Conservation (phyloP, 208 protist genomes). For the Acanthamoeba pearcei region DNA sequence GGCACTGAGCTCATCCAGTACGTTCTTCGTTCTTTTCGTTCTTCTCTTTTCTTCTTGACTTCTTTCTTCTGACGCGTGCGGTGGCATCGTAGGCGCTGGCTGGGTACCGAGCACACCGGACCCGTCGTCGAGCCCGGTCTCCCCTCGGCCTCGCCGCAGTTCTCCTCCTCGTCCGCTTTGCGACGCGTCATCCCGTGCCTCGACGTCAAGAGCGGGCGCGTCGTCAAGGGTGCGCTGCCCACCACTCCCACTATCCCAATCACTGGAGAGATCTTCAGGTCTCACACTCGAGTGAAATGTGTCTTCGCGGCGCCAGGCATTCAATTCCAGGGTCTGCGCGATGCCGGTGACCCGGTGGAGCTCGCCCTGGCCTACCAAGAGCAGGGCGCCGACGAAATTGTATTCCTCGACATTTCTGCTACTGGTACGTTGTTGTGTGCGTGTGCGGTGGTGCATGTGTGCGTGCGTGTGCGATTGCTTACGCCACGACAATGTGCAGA, state of each 20-base stretch:
- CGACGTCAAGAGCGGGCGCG: constrained; percentile 76
- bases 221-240: constrained; percentile 74
- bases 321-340: constrained; percentile 74
- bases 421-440: neutral
- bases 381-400: constrained; percentile 79
- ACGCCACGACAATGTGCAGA: neutral
- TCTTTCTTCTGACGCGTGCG: neutral
- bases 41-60: neutral
- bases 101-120: neutral
- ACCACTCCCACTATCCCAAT: neutral
- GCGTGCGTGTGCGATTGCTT: neutral
- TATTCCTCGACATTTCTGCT: constrained; percentile 78
- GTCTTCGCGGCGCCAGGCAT: constrained; percentile 9
- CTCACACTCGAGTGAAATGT: neutral
- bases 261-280: no score
- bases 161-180: constrained; percentile 19
- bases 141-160: neutral
- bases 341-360: constrained; percentile 79
- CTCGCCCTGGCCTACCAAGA: constrained; percentile 65
- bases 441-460: no score
- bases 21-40: neutral
- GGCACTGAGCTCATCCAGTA: constrained; percentile 69
- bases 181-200: constrained; percentile 77
- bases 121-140: neutral
- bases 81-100: neutral